Evolutionary conservation across 305 asterid genomes (phyloP).

Genomic region (Rubia peregrina): DNA sequence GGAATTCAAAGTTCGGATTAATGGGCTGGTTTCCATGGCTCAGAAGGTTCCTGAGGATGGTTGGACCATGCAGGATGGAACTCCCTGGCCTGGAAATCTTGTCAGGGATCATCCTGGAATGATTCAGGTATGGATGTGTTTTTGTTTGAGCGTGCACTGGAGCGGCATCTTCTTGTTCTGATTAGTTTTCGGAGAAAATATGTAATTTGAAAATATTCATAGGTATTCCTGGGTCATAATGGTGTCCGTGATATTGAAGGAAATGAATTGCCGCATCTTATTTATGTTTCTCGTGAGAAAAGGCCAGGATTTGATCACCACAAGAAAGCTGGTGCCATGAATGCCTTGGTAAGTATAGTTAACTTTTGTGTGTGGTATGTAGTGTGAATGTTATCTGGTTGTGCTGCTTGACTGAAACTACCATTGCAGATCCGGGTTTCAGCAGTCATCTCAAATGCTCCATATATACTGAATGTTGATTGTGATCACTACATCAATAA

Average conservation of each 20-base stretch:
- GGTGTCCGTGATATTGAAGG: slow-evolving; percentile 88
- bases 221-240: slow-evolving; percentile 92
- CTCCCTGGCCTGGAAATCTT: slow-evolving; percentile 95
- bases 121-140: slow-evolving; percentile 63
- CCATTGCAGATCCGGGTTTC: slow-evolving; percentile 71
- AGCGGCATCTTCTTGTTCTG: neutral
- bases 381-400: neutral
- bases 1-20: slow-evolving; percentile 81
- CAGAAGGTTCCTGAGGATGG: slow-evolving; percentile 98
- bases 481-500: slow-evolving; percentile 97
- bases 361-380: neutral
- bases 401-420: slow-evolving; percentile 3
- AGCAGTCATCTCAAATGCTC: slow-evolving; percentile 91
- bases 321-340: slow-evolving; percentile 99
- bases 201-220: slow-evolving; percentile 11
- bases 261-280: slow-evolving; percentile 82
- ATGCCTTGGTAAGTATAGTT: slow-evolving; percentile 58
- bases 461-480: slow-evolving; percentile 88
- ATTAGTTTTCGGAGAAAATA: slow-evolving; percentile 1
- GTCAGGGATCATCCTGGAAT: slow-evolving; percentile 99
- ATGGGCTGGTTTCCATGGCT: slow-evolving; percentile 80
- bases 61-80: slow-evolving; percentile 99
- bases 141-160: neutral
- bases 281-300: slow-evolving; percentile 96
- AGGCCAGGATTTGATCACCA: slow-evolving; percentile 96